Evolutionary conservation across 2,329 filamentous ascomycete species (phyloP), one percentile per base, ranked within the genome.

Genomic region (Cladosporium sp.): DNA sequence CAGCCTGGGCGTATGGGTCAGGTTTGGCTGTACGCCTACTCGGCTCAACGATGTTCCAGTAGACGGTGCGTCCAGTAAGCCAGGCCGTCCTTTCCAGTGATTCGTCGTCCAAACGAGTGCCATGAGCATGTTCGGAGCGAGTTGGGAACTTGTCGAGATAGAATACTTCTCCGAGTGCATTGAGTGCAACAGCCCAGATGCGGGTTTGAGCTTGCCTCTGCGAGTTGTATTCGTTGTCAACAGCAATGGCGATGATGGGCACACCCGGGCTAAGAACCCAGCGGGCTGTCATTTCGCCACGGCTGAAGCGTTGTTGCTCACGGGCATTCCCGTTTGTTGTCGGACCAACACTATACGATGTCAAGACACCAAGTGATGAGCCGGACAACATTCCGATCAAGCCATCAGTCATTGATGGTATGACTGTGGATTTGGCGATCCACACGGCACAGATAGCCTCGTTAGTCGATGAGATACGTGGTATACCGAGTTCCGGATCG

Each of bases 221-320:
- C 24, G 80, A 72, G 49, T 82, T 92, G 72, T 91, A 94, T 53
- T 84, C 84, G 25, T 96, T 91, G 66, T 99, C 94, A 6, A 96
- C 83, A 44, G 84, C 84, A 60, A 99, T 84, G 1, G 85, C 83
- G 55, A 97, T 82, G 60, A 99, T 94, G 0, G 94, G 94, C 3
- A 97, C 91, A 39, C 94, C 94, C 2, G 94, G 94, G 68, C 91
- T 91, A 12, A 97, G 78, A 9, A 90, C 86, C 93, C 93, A 97
- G 64, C 88, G 89, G 34, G 90, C 89, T 37, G 90, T 96, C 63
- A 94, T 81, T 66, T 95, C 88, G 3, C 91, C 91, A 39, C 84
- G 84, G 36, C 81, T 78, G 62, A 87, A 84, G 57, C 87, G 82
- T 55, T 84, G 79, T 56, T 84, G 79, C 52, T 84, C 77, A 51